These are phyloP conservation scores for Tricholoma matsutake DNA, from an alignment of 768 basidiomycete genomes.

Conservation along the genomic window DNA sequence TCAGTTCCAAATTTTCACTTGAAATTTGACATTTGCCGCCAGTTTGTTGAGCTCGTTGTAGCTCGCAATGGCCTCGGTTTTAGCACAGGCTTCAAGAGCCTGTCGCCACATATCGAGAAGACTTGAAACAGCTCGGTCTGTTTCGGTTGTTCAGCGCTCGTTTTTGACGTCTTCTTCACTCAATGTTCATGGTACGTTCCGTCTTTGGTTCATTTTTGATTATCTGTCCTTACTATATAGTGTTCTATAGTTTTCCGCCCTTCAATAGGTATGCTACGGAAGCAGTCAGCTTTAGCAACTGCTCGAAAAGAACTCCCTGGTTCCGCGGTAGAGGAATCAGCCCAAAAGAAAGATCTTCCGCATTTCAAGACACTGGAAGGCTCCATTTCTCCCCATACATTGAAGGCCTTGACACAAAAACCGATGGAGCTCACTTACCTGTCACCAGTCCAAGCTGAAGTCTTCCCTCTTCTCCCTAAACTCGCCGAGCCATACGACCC, in stretches of 20 bases:
- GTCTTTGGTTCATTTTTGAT: neutral
- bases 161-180: conserved; percentile 15
- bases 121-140: conserved; percentile 19
- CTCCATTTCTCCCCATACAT: conserved; percentile 36
- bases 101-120: conserved; percentile 9
- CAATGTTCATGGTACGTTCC: conserved; percentile 16
- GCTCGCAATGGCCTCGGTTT: conserved; percentile 22
- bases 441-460: conserved; percentile 80
- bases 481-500: conserved; percentile 54
- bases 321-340: neutral
- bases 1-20: too few relatives aligned
- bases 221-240: neutral
- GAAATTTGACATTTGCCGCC: neutral
- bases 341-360: conserved; percentile 18
- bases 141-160: conserved; percentile 19
- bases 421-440: conserved; percentile 71
- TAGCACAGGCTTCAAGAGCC: conserved; percentile 20
- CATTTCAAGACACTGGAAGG: conserved; percentile 37
- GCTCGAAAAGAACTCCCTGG: neutral
- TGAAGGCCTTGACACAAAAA: conserved; percentile 56
- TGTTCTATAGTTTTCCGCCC: neutral
- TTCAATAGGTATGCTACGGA: conserved; percentile 2
- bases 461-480: conserved; percentile 71
- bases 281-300: conserved; percentile 12
- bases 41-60: conserved; percentile 12